These are phyloP conservation scores for Pythium volutum DNA, from an alignment of 352 stramenopile genomes.

Conservation along the genomic window DNA sequence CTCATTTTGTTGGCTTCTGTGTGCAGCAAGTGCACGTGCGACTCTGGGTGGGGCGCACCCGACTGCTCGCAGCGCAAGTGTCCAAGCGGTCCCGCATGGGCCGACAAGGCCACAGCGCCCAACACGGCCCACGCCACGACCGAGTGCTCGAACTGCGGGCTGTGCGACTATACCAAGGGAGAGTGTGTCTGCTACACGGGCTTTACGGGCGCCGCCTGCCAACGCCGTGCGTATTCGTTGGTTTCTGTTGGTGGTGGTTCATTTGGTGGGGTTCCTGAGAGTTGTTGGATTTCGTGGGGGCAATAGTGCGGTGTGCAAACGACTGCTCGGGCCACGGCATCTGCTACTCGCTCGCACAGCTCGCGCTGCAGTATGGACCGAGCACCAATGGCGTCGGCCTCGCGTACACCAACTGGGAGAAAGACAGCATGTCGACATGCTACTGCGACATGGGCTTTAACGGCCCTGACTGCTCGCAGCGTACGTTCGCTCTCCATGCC, in stretches of 20 bases:
- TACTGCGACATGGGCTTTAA: slow-evolving; percentile 83
- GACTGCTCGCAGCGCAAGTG: slow-evolving; percentile 76
- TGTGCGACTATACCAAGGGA: slow-evolving; percentile 65
- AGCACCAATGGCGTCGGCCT: slow-evolving; percentile 46
- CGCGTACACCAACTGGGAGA: slow-evolving; percentile 86
- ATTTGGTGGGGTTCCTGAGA: background rate
- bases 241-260: background rate
- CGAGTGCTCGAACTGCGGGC: slow-evolving; percentile 64
- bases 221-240: slow-evolving; percentile 36
- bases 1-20: background rate
- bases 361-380: slow-evolving; percentile 50
- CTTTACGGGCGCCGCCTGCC: slow-evolving; percentile 56
- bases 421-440: slow-evolving; percentile 68
- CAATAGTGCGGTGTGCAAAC: slow-evolving; percentile 50
- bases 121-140: slow-evolving; percentile 49
- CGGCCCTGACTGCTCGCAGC: slow-evolving; percentile 78
- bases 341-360: slow-evolving; percentile 52
- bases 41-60: slow-evolving; percentile 55
- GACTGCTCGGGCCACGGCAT: slow-evolving; percentile 63
- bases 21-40: slow-evolving; percentile 67
- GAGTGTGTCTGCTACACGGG: slow-evolving; percentile 56
- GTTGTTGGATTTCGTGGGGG: background rate
- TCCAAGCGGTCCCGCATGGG: slow-evolving; percentile 65
- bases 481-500: slow-evolving; percentile 28
- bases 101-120: slow-evolving; percentile 66